These are phyloP conservation scores for Coprinopsis strossmayeri DNA, from an alignment of 768 basidiomycete genomes.

Conservation along the genomic window DNA sequence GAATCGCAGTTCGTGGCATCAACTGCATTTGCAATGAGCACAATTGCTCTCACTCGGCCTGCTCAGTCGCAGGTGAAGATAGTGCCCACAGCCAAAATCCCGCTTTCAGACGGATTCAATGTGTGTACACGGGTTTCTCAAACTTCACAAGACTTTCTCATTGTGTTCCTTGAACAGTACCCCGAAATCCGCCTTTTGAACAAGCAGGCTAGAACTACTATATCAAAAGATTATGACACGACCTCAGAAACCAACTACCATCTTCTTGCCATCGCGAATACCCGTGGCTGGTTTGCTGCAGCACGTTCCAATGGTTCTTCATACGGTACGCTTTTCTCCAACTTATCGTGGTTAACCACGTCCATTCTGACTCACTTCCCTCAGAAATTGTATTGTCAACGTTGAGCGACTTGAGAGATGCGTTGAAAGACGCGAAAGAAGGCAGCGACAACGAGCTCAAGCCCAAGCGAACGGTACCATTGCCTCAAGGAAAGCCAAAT, in stretches of 20 bases:
- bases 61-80: slow-evolving; percentile 29
- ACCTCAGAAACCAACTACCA: slow-evolving; percentile 35
- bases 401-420: slow-evolving; percentile 51
- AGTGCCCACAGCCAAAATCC: slow-evolving; percentile 30
- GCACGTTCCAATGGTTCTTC: slow-evolving; percentile 31
- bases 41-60: slow-evolving; percentile 30
- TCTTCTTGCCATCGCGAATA: slow-evolving; percentile 54
- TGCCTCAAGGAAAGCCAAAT: slow-evolving; percentile 42
- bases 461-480: slow-evolving; percentile 44
- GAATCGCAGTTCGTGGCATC: not conserved
- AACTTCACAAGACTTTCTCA: not conserved
- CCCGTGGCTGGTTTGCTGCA: slow-evolving; percentile 67
- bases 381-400: slow-evolving; percentile 59
- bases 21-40: slow-evolving; percentile 8
- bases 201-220: slow-evolving; percentile 57
- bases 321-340: slow-evolving; percentile 25
- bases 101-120: slow-evolving; percentile 38
- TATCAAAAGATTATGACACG: slow-evolving; percentile 50
- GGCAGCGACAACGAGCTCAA: slow-evolving; percentile 32
- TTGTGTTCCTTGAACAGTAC: slow-evolving; percentile 26
- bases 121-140: slow-evolving; percentile 20
- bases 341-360: not conserved
- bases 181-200: slow-evolving; percentile 44
- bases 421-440: slow-evolving; percentile 38
- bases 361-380: not conserved